A percentile compares a stretch with the other conserved stretches of the same genome.
These are phyloP conservation scores for Gracilaria vermiculophylla DNA, from an alignment of 23 red algal genomes.

Conservation along the genomic window DNA sequence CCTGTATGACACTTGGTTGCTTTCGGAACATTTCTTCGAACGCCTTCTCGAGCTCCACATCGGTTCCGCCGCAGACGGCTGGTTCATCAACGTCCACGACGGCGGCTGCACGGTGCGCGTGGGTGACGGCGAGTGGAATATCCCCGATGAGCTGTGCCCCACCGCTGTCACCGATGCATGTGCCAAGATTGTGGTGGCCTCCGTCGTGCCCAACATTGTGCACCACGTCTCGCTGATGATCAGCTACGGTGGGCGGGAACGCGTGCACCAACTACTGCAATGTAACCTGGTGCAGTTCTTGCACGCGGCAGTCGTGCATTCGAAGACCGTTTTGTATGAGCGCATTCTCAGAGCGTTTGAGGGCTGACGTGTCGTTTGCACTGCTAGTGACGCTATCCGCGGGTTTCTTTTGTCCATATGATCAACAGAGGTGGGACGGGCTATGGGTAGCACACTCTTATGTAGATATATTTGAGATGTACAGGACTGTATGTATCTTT, in stretches of 20 bases:
- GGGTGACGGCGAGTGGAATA: neutral
- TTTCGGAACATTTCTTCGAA: neutral
- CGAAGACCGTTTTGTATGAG: neutral
- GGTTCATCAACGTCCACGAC: neutral
- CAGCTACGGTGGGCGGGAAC: neutral
- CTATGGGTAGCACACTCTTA: neutral
- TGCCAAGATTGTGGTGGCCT: constrained; percentile 17
- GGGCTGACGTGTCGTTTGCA: neutral
- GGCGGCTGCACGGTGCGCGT: neutral
- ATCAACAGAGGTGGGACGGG: neutral
- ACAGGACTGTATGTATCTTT: neutral
- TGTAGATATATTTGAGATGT: neutral
- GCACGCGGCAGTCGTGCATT: constrained; percentile 1
- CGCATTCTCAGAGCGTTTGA: constrained; percentile 1
- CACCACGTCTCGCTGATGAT: neutral
- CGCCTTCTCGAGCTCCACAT: neutral
- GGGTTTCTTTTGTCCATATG: neutral
- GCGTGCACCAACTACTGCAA: neutral
- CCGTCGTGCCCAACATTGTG: neutral
- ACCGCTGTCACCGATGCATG: neutral
- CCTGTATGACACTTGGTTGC: constrained; percentile 24
- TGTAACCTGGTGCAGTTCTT: neutral
- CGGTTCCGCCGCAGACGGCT: neutral
- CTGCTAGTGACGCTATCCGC: neutral
- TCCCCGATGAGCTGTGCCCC: neutral